phyloP scores from a whole-genome alignment of 495 filamentous ascomycete genomes.

The Aspergillus taichungensis region DNA sequence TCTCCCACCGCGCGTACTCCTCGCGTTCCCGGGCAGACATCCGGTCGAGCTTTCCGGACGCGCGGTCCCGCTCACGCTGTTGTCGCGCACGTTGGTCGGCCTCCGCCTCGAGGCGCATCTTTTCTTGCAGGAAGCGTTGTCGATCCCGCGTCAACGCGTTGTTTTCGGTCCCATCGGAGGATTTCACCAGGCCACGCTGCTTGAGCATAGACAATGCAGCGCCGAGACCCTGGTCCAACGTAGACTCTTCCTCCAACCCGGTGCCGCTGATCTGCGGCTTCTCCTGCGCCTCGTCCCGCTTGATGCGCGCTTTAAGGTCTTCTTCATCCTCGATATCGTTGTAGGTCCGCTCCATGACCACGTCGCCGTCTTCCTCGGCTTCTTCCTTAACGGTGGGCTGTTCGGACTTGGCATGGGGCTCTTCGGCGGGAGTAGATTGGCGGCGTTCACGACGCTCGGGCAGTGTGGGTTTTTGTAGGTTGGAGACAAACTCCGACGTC shows the following conservation, averaged over 20 bases:
- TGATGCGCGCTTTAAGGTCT: constrained; percentile 38
- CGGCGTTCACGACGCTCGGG: constrained; percentile 49
- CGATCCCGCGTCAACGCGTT: constrained; percentile 66
- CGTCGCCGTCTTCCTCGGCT: constrained; percentile 44
- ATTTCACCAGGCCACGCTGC: constrained; percentile 70
- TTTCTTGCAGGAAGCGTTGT: constrained; percentile 73
- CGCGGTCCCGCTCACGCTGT: constrained; percentile 80
- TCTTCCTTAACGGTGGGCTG: constrained; percentile 43
- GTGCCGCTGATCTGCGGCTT: constrained; percentile 52
- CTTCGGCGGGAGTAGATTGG: constrained; percentile 29
- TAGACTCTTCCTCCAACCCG: constrained; percentile 79
- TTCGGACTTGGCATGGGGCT: constrained; percentile 38
- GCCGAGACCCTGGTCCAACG: constrained; percentile 66
- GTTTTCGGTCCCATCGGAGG: constrained; percentile 49
- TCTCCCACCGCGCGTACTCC: constrained; percentile 77
- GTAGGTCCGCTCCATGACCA: constrained; percentile 54
- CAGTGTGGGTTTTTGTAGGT: constrained; percentile 59
- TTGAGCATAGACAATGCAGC: constrained; percentile 72
- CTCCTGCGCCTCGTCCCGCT: constrained; percentile 39
- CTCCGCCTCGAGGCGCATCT: constrained; percentile 59
- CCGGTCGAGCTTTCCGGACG: constrained; percentile 68
- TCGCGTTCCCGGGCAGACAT: constrained; percentile 90
- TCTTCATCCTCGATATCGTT: constrained; percentile 49
- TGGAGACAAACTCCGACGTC: constrained; percentile 88
- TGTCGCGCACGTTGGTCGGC: constrained; percentile 69